Percentiles rank a stretch among this genome's conserved stretches.
Evolutionary conservation across 495 filamentous ascomycete genomes (phyloP).

Genomic region (Hypoxylon perforatum): DNA sequence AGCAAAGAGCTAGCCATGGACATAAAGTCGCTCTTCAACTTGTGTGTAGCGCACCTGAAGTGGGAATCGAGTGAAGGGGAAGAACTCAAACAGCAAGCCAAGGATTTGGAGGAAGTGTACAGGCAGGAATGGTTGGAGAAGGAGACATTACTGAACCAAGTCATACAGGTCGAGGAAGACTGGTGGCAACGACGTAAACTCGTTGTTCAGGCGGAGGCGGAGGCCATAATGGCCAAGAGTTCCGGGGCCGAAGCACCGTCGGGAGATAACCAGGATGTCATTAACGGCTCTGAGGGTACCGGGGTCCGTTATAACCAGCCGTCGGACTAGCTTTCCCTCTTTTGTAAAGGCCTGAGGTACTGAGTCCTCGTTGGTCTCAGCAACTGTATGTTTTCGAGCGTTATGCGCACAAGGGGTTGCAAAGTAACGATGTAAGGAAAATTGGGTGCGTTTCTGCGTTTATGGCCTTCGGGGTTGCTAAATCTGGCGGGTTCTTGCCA

Average conservation of each 20-base stretch:
- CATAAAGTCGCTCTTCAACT: slow-evolving; percentile 73
- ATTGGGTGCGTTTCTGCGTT: too few relatives aligned
- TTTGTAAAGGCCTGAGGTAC: too few relatives aligned
- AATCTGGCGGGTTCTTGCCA: too few relatives aligned
- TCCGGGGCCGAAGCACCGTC: slow-evolving; percentile 1
- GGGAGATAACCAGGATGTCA: slow-evolving; percentile 14
- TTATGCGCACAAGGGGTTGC: too few relatives aligned
- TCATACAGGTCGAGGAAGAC: slow-evolving; percentile 62
- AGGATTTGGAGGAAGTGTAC: slow-evolving; percentile 71
- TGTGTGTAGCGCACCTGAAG: slow-evolving; percentile 80
- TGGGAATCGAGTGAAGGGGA: slow-evolving; percentile 82
- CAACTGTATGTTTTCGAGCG: too few relatives aligned
- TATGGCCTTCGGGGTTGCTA: too few relatives aligned
- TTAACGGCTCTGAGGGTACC: slow-evolving; percentile 20
- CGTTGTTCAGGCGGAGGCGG: slow-evolving; percentile 51
- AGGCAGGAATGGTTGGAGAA: slow-evolving; percentile 87
- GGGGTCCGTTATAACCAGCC: slow-evolving; percentile 12
- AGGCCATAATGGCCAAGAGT: slow-evolving; percentile 23
- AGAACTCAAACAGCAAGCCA: slow-evolving; percentile 70
- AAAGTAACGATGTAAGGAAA: too few relatives aligned
- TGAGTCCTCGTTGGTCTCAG: not conserved
- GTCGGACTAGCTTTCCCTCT: slow-evolving; percentile 31
- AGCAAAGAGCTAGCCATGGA: slow-evolving; percentile 75
- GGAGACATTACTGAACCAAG: slow-evolving; percentile 70
- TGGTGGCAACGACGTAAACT: slow-evolving; percentile 58